Evolutionary conservation across 2,329 filamentous ascomycete species (phyloP), one percentile per base, ranked within the genome.

Genomic region (Hypocreales sp.): DNA sequence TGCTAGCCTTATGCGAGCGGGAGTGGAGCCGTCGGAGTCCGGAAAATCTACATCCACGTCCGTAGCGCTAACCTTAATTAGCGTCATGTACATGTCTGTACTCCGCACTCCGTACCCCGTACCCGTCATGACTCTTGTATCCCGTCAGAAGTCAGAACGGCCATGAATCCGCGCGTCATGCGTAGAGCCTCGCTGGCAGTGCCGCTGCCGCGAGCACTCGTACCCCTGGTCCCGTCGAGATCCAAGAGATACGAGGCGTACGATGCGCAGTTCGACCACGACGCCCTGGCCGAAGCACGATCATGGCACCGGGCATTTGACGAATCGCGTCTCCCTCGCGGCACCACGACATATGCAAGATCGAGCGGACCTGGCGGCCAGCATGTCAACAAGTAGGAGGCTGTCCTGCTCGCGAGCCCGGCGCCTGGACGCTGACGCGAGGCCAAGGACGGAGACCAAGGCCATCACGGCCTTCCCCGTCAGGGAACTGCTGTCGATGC

Each of bases 351-450:
- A 8, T 72, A 58, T 42, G 58, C 68, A 3, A 56, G 68, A n/a
- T 72, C 68, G 3, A 71, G 66, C 37, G 68, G 68, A 0, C 67
- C 68, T 3, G 68, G 68, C 9, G 68, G 68, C 2, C 68, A 73
- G 37, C 66, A 73, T 40, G 67, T 72, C 18, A 73, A 73, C 41
- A 73, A 72, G 68, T 72, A 40, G 28, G 59, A 11, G 5, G 21
- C 20, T 5, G 13, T 12, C 8, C 3, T 15, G 17, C n/a, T 9
- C 17, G 9, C 8, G 12, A 45, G 16, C 2, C 18, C 7, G 15
- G 15, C 6, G 4, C 9, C 7, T 15, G 11, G 7, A 40, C 25
- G 56, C 54, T 9, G 47, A 45, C 22, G 56, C 51, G 7, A 48
- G 36, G 59, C 46, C 35, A 37, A 72, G 67, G 33, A 73, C 68